Percentiles rank a stretch among this genome's conserved stretches.
These are phyloP conservation scores for Hyphodiscus sp. DNA, from an alignment of 2,329 filamentous ascomycete species.

Conservation along the genomic window DNA sequence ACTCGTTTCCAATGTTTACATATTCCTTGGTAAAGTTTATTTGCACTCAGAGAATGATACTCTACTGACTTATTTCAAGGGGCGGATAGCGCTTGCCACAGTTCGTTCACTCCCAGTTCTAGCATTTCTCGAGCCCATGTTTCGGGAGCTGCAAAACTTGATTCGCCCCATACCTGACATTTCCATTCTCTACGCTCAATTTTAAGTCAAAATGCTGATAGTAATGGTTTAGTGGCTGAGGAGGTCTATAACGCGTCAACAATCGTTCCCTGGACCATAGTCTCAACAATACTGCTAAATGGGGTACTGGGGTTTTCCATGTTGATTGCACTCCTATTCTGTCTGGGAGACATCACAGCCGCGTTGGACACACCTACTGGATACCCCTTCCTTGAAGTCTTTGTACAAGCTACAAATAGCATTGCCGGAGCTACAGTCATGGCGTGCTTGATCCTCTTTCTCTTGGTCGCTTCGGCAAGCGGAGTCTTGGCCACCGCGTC, in stretches of 20 bases:
- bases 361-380: conserved; percentile 42
- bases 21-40: not conserved
- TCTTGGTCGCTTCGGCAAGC: conserved; percentile 34
- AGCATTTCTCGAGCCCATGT: not conserved
- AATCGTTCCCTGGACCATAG: conserved; percentile 44
- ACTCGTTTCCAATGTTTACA: not conserved
- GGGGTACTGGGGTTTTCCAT: conserved; percentile 48
- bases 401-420: conserved; percentile 37
- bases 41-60: not conserved
- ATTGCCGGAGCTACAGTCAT: conserved; percentile 32
- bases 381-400: conserved; percentile 55
- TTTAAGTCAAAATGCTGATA: not conserved
- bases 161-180: not conserved
- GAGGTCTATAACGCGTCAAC: conserved; percentile 42
- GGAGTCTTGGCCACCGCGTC: conserved; percentile 33
- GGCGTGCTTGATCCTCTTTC: conserved; percentile 18
- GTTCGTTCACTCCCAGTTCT: too few species aligned
- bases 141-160: not conserved
- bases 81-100: not conserved
- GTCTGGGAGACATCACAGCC: conserved; percentile 24
- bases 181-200: too few species aligned
- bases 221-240: conserved; percentile 33
- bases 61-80: not conserved
- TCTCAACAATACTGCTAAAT: conserved; percentile 43
- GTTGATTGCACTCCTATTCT: conserved; percentile 48